Evolutionary conservation across 192 early-diverging fungal species (phyloP).

Genomic region (Coemansia sp.): DNA sequence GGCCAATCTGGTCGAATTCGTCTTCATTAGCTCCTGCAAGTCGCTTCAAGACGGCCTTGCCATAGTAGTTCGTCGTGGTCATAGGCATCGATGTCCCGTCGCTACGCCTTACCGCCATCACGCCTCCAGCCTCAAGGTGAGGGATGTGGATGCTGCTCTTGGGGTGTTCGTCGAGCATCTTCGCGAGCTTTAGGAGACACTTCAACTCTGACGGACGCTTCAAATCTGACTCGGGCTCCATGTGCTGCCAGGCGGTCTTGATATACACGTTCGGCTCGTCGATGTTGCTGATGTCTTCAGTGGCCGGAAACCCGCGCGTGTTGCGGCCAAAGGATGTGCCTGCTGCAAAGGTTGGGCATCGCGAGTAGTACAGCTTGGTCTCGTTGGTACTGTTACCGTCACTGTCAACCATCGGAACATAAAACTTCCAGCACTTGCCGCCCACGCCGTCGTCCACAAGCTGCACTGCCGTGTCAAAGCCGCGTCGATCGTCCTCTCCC

Average conservation of each 20-base stretch:
- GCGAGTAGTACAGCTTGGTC: not conserved
- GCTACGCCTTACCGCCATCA: not conserved
- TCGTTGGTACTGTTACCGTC: not conserved
- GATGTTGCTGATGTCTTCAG: not conserved
- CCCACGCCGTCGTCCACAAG: not conserved
- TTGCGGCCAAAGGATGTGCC: slow-evolving; percentile 8
- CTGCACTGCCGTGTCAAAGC: slow-evolving; percentile 1
- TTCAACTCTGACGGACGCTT: not conserved
- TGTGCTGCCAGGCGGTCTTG: slow-evolving; percentile 13
- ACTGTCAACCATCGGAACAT: not conserved
- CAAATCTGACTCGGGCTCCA: not conserved
- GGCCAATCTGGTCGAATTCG: not conserved
- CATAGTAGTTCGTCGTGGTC: not conserved
- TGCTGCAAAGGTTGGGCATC: not conserved
- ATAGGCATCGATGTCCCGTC: not conserved
- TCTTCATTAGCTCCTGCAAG: not conserved
- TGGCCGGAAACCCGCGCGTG: slow-evolving; percentile 14
- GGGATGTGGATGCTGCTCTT: not conserved
- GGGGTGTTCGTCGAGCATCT: too few relatives aligned
- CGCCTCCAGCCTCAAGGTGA: slow-evolving; percentile 4
- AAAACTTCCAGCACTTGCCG: slow-evolving; percentile 1
- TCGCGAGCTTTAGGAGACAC: not conserved
- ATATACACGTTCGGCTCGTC: slow-evolving; percentile 7
- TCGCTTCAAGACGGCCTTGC: not conserved
- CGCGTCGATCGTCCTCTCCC: slow-evolving; percentile 4